These are phyloP conservation scores for Hymenoscyphus fructigenus DNA, from an alignment of 2,329 filamentous ascomycete genomes.

Conservation along the genomic window DNA sequence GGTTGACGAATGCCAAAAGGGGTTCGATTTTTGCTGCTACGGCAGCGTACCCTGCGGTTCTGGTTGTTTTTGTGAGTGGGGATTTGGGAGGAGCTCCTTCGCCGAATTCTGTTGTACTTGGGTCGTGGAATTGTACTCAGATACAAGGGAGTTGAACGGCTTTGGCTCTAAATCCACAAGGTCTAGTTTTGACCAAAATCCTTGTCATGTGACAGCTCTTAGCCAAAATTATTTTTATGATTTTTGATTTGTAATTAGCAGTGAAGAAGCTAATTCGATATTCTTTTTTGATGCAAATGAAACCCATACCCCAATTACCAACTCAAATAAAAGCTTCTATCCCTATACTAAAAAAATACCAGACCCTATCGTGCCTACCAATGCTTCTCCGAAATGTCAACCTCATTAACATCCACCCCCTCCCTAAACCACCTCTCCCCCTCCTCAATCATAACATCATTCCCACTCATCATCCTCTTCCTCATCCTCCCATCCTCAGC, in stretches of 20 bases:
- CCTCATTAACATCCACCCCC: slow-evolving; percentile 65
- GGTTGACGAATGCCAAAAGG: slow-evolving; percentile 27
- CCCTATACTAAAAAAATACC: no score
- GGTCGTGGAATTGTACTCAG: not conserved
- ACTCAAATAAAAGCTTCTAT: no score
- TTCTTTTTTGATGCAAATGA: no score
- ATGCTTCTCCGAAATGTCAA: slow-evolving; percentile 65
- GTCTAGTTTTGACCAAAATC: no score
- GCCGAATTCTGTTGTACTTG: not conserved
- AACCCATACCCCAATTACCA: no score
- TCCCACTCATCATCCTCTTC: slow-evolving; percentile 75
- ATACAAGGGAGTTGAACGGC: not conserved
- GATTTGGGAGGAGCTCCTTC: not conserved
- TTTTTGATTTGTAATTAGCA: no score
- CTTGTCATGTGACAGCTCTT: no score
- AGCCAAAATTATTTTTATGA: no score
- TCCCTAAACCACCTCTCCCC: slow-evolving; percentile 68
- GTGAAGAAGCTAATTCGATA: no score
- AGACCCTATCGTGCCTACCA: slow-evolving; percentile 46
- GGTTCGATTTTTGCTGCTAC: slow-evolving; percentile 27
- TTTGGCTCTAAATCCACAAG: no score
- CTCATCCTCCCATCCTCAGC: slow-evolving; percentile 67
- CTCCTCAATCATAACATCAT: slow-evolving; percentile 64
- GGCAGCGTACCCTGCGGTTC: slow-evolving; percentile 20
- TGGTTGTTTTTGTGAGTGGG: slow-evolving; percentile 5